Evolutionary conservation across 106 monocot genomes (phyloP), one percentile per base, ranked within the genome.

Genomic region (Agapanthus africanus): DNA sequence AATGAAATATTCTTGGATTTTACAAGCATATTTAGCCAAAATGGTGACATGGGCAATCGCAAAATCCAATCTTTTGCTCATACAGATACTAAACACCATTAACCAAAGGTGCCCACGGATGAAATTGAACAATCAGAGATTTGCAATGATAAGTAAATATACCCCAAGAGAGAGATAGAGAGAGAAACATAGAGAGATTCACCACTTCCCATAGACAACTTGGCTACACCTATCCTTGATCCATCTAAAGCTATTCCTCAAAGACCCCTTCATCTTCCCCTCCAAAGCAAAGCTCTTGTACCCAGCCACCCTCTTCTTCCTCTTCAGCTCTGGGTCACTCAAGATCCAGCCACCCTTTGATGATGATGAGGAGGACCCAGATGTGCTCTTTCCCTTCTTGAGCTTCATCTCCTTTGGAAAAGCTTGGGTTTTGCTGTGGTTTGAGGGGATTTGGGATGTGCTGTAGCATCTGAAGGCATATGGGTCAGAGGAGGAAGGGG

Each of bases 281-380:
- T 81, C 85, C 25, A 80, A 76, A 11, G 74, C 67, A 54, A 82
- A 90, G 31, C 64, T 79, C 64, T 85, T 85, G 40, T 86, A 86
- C 38, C 82, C 40, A 14, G 79, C 79, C 26, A 86, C 79, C 70
- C 86, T 86, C 67, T 82, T 86, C 79, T 79, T 86, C 67, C 86
- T 82, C 73, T 86, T 82, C 54, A 85, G 28, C 74, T 85, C 85
- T 4, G 79, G 79, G 31, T 85, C 82, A 39, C 71, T 66, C n/a
- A 66, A 51, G 19, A 27, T 46, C 59, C 75, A 80, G 0, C 80
- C 70, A 33, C 42, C 44, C 21, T 54, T 35, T 28, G 37, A 73
- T 10, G 73, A 73, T 8, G 40, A n/a, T 10, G 73, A 73, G 11
- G 40, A n/a, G 21, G 56, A 56, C 25, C 22, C 25, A 16, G 5